A percentile compares a stretch with the other conserved stretches of the same genome.
These are phyloP conservation scores for Rhodotorula toruloides DNA, from an alignment of 768 basidiomycete species.

Conservation along the genomic window DNA sequence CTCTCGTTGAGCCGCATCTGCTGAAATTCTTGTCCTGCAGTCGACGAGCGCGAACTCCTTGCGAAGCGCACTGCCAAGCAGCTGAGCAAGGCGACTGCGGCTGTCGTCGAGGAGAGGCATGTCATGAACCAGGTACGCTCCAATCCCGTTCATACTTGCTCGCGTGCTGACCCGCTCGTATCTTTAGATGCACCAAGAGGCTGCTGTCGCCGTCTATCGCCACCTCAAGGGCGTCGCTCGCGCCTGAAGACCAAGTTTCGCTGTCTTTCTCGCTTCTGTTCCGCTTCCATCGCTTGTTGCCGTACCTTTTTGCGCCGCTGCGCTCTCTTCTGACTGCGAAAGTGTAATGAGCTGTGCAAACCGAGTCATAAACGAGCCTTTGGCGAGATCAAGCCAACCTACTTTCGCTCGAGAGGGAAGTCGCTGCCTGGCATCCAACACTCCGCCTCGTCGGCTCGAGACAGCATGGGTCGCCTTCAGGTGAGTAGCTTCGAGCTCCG, in stretches of 20 bases:
- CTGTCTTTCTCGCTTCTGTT: background rate
- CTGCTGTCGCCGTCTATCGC: no score
- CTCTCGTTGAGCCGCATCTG: background rate
- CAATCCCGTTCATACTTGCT: background rate
- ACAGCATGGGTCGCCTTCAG: no score
- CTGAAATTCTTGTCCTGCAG: background rate
- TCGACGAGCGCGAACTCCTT: background rate
- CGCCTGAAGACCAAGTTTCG: background rate
- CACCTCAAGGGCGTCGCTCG: background rate
- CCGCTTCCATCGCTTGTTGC: background rate
- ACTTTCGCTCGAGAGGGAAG: no score
- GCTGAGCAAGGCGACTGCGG: background rate
- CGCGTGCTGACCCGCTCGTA: background rate
- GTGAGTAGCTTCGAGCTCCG: no score
- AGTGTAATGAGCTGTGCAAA: no score
- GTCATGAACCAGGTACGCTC: conserved; percentile 11
- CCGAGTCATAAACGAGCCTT: no score
- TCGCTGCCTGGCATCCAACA: no score
- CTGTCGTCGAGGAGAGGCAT: background rate
- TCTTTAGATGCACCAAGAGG: background rate
- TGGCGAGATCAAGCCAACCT: no score
- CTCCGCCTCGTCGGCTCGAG: no score
- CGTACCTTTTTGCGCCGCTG: no score
- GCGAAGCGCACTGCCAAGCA: conserved; percentile 10
- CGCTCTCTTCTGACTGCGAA: no score